A percentile compares a stretch with the other conserved stretches of the same genome.
Conservation (phyloP, 352 stramenopile genomes). For the Phytophthora capsici region DNA sequence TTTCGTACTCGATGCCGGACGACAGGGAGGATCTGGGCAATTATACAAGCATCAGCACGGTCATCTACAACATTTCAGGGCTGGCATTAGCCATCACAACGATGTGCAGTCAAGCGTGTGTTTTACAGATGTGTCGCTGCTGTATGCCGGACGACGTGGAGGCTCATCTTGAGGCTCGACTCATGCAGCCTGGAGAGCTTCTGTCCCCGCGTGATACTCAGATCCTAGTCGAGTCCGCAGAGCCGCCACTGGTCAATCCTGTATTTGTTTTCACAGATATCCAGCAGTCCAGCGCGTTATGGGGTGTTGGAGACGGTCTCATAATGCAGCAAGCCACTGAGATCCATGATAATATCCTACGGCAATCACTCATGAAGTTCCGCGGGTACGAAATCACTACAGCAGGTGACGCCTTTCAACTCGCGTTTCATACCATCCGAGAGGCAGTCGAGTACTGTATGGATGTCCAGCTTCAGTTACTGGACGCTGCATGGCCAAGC, state of each 20-base stretch:
- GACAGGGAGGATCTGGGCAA: constrained; percentile 26
- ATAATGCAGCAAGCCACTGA: constrained; percentile 57
- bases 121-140: constrained; percentile 38
- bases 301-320: constrained; percentile 41
- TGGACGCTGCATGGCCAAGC: constrained; percentile 50
- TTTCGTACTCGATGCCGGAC: constrained; percentile 41
- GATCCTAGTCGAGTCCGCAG: constrained; percentile 33
- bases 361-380: constrained; percentile 44
- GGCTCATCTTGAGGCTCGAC: constrained; percentile 36
- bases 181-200: constrained; percentile 40
- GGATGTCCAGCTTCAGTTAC: constrained; percentile 51
- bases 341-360: constrained; percentile 64
- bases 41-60: constrained; percentile 41
- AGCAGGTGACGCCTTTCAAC: constrained; percentile 55
- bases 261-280: constrained; percentile 77
- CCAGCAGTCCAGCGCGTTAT: constrained; percentile 60
- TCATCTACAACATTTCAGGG: constrained; percentile 47
- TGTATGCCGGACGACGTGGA: constrained; percentile 50
- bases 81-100: constrained; percentile 46
- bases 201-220: constrained; percentile 35
- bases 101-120: constrained; percentile 48
- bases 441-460: constrained; percentile 65
- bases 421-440: constrained; percentile 60
- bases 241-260: constrained; percentile 45
- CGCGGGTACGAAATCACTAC: constrained; percentile 69